Percentiles rank a stretch among this genome's conserved stretches.
Conservation (phyloP, 192 early-diverging fungal genomes). For the Coemansia nantahalensis region DNA sequence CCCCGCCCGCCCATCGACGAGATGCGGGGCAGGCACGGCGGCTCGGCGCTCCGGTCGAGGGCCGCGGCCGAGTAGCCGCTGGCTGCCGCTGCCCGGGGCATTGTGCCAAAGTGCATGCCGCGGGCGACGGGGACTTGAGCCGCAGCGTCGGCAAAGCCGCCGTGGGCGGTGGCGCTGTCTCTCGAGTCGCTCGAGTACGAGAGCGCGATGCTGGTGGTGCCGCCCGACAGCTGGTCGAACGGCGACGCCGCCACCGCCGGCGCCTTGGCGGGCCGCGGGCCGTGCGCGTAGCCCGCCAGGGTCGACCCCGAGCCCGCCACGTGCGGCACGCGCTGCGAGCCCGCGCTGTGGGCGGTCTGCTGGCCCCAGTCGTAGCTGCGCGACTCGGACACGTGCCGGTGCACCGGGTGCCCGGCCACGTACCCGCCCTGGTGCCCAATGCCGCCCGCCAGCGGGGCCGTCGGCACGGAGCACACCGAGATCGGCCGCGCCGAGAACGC, state of each 20-base stretch:
- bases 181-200: conserved; percentile 18
- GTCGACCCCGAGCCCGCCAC: conserved; percentile 14
- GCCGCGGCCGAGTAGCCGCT: not conserved
- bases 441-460: conserved; percentile 2
- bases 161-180: not conserved
- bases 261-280: not conserved
- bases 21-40: too few species aligned
- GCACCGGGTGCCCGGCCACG: not conserved
- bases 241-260: conserved; percentile 5
- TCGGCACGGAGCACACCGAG: conserved; percentile 40
- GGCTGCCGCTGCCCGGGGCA: too few species aligned
- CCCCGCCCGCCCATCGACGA: too few species aligned
- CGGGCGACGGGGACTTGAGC: too few species aligned
- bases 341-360: not conserved
- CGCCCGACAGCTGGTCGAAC: conserved; percentile 15
- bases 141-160: not conserved
- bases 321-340: conserved; percentile 6
- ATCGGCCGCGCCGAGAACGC: conserved; percentile 16
- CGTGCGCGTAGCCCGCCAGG: conserved; percentile 2
- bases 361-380: conserved; percentile 15
- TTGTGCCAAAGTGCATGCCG: too few species aligned
- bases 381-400: conserved; percentile 18
- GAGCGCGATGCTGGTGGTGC: conserved; percentile 10
- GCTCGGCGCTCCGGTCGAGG: not conserved
- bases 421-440: not conserved